A percentile compares a stretch with the other conserved stretches of the same genome.
Conservation (phyloP, 2,329 filamentous ascomycete species). For the Conoideocrella luteorostrata region DNA sequence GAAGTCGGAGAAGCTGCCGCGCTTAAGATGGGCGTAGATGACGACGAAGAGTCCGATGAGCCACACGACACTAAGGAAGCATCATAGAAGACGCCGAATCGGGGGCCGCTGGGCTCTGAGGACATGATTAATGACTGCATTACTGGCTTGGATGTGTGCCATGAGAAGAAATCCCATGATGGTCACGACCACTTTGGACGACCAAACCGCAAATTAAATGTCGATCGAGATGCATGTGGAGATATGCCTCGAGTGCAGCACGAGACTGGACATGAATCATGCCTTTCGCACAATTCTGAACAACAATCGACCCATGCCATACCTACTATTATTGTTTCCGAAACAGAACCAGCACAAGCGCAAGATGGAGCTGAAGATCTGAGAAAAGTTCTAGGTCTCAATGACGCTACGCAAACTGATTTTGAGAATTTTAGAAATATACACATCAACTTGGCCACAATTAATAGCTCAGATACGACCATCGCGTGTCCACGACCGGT, state of each 20-base stretch:
- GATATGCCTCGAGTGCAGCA: too few relatives aligned
- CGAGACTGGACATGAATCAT: too few relatives aligned
- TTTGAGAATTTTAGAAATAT: neutral
- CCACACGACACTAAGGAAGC: conserved; percentile 18
- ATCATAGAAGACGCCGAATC: conserved; percentile 24
- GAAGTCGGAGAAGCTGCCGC: conserved; percentile 53
- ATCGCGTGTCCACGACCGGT: too few relatives aligned
- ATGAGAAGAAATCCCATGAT: neutral
- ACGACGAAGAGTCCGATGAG: conserved; percentile 29
- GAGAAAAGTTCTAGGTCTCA: neutral
- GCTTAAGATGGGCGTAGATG: conserved; percentile 33
- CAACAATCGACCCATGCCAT: too few relatives aligned
- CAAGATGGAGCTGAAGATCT: neutral
- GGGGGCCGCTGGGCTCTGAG: neutral
- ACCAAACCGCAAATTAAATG: too few relatives aligned
- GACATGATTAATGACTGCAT: neutral
- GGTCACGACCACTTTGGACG: neutral
- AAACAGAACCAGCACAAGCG: too few relatives aligned
- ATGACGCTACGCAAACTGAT: neutral
- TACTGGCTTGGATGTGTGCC: neutral
- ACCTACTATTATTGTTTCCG: too few relatives aligned
- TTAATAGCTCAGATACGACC: neutral
- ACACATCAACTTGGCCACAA: neutral
- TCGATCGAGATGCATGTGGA: too few relatives aligned
- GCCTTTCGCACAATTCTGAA: too few relatives aligned